phyloP scores from a whole-genome alignment of 129 eudicot species.

The Flaveria brownii region DNA sequence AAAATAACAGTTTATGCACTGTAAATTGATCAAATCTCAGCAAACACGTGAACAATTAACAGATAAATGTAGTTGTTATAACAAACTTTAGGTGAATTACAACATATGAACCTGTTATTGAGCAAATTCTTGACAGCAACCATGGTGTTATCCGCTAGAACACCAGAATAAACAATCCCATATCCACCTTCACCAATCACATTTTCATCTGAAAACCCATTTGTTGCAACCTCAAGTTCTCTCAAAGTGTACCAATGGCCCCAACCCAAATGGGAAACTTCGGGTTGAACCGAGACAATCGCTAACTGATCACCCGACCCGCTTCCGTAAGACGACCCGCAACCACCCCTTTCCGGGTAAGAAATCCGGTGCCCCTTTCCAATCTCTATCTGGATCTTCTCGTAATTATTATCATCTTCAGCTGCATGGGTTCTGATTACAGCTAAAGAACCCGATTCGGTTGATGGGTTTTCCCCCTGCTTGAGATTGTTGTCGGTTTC shows the following conservation, averaged over 20 bases:
- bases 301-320: slow-evolving; percentile 49
- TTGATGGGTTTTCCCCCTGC: slow-evolving; percentile 19
- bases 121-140: slow-evolving; percentile 90
- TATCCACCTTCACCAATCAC: slow-evolving; percentile 94
- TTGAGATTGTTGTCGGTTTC: slow-evolving; percentile 13
- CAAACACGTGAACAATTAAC: too few relatives aligned
- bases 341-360: slow-evolving; percentile 42
- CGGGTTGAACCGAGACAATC: slow-evolving; percentile 50
- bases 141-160: slow-evolving; percentile 49
- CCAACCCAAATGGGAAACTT: slow-evolving; percentile 93
- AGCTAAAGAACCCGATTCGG: slow-evolving; percentile 43
- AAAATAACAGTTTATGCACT: not conserved
- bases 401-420: slow-evolving; percentile 40
- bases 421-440: slow-evolving; percentile 25
- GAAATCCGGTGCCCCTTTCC: slow-evolving; percentile 68
- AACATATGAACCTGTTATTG: slow-evolving; percentile 63
- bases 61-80: too few relatives aligned
- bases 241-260: slow-evolving; percentile 91
- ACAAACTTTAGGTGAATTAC: too few relatives aligned
- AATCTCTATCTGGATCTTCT: slow-evolving; percentile 68
- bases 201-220: slow-evolving; percentile 74
- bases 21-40: not conserved
- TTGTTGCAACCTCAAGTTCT: slow-evolving; percentile 71
- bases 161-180: slow-evolving; percentile 82
- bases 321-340: slow-evolving; percentile 48